phyloP scores from a whole-genome alignment of 2,329 filamentous ascomycete species.

The Claviceps digitariae region DNA sequence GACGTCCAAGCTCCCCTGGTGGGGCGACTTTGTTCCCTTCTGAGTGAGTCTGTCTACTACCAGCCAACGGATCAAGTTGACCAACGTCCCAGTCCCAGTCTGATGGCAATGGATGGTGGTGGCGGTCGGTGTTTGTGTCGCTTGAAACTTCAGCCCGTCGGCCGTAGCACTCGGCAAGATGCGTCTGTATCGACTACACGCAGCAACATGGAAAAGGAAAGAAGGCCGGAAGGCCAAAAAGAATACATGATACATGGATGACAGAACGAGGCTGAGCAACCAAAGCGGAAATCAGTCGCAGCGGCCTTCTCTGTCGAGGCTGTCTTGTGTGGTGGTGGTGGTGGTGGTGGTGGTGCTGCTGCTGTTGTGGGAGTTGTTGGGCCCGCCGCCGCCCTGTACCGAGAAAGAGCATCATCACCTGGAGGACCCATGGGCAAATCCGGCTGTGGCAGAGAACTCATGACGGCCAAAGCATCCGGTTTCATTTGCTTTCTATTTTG shows the following conservation, averaged over 20 bases:
- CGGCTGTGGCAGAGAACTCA: neutral
- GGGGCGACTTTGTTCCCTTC: neutral
- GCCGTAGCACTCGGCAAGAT: neutral
- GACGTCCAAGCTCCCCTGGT: neutral
- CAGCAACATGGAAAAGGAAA: neutral
- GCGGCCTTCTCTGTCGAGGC: neutral
- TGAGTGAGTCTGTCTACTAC: neutral
- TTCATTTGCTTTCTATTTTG: slow-evolving; percentile 1
- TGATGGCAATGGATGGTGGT: neutral
- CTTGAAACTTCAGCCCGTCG: neutral
- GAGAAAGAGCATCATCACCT: neutral
- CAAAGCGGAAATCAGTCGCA: neutral
- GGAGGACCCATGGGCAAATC: neutral
- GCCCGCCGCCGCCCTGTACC: neutral
- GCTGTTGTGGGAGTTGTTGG: neutral
- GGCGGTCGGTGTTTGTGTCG: neutral
- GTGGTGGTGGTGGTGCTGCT: neutral
- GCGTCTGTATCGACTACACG: neutral
- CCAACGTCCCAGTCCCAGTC: neutral
- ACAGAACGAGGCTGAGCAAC: neutral
- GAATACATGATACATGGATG: neutral
- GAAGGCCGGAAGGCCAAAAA: neutral
- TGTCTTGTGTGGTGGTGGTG: neutral
- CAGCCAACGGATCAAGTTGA: neutral
- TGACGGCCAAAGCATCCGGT: slow-evolving; percentile 3